Conservation (phyloP, 441 rosid genomes). For the Kokia cookei region DNA sequence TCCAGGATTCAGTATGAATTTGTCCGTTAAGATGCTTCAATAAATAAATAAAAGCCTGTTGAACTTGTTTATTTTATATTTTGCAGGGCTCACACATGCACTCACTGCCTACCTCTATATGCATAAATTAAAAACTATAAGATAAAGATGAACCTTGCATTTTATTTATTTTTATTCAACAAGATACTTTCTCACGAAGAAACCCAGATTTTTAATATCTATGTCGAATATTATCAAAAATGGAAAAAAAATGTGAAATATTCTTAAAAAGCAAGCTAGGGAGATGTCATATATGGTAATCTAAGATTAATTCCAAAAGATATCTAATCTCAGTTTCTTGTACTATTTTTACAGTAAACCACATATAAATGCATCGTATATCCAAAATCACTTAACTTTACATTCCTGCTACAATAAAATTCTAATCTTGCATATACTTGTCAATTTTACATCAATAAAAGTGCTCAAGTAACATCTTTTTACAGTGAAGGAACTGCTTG, state of each 20-base stretch:
- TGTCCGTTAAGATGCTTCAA: constrained; percentile 11
- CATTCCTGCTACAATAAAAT: background rate
- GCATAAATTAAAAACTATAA: background rate
- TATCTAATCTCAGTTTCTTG: background rate
- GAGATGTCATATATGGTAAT: too few species aligned
- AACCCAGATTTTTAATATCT: background rate
- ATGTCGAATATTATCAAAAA: too few species aligned
- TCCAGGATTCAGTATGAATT: background rate
- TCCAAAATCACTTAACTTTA: too few species aligned
- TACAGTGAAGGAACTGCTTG: background rate
- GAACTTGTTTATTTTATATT: background rate
- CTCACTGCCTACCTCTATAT: background rate
- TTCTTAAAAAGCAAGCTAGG: too few species aligned
- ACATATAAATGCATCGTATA: too few species aligned
- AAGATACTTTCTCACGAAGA: background rate
- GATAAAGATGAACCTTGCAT: background rate
- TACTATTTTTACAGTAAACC: too few species aligned
- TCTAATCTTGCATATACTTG: background rate
- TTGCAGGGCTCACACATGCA: background rate
- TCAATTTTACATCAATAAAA: background rate
- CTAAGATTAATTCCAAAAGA: too few species aligned
- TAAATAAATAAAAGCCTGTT: background rate
- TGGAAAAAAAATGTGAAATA: too few species aligned
- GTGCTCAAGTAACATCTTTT: background rate
- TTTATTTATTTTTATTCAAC: background rate